Evolutionary conservation across 495 filamentous ascomycete genomes (phyloP).

Genomic region (Penicillium manginii): DNA sequence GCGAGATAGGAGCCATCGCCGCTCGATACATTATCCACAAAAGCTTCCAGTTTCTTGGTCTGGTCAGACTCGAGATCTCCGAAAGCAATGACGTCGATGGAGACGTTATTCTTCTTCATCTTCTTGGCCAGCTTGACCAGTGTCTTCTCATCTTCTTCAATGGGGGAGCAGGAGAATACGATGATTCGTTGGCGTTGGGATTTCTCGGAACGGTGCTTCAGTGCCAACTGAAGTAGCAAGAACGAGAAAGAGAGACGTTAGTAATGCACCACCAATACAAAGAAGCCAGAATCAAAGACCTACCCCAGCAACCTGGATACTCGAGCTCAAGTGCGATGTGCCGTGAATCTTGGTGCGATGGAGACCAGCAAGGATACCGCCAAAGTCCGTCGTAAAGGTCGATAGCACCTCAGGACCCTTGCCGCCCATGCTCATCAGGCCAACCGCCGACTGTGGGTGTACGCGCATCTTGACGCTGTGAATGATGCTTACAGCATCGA

Average conservation of each 20-base stretch:
- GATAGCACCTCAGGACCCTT: slow-evolving; percentile 95
- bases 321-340: slow-evolving; percentile 81
- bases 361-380: slow-evolving; percentile 90
- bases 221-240: slow-evolving; percentile 67
- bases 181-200: slow-evolving; percentile 93
- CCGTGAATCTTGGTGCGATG: slow-evolving; percentile 95
- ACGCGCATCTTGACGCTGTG: slow-evolving; percentile 91
- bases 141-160: slow-evolving; percentile 84
- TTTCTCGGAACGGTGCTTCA: slow-evolving; percentile 98
- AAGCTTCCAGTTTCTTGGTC: slow-evolving; percentile 87
- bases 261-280: neutral
- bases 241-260: slow-evolving; percentile 7
- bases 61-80: slow-evolving; percentile 90
- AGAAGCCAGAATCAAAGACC: slow-evolving; percentile 33
- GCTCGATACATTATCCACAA: slow-evolving; percentile 89
- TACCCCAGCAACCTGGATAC: slow-evolving; percentile 93
- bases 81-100: slow-evolving; percentile 91
- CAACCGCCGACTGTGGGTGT: slow-evolving; percentile 95
- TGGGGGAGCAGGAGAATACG: slow-evolving; percentile 91
- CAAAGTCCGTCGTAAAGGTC: slow-evolving; percentile 92
- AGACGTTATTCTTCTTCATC: slow-evolving; percentile 96
- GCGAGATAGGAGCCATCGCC: slow-evolving; percentile 89
- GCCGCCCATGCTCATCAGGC: slow-evolving; percentile 98
- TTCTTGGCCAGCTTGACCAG: slow-evolving; percentile 90
- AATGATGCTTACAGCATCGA: slow-evolving; percentile 91